Percentiles rank a stretch among this genome's conserved stretches.
phyloP scores from a whole-genome alignment of 768 basidiomycete genomes.

The Tricholoma furcatifolium region DNA sequence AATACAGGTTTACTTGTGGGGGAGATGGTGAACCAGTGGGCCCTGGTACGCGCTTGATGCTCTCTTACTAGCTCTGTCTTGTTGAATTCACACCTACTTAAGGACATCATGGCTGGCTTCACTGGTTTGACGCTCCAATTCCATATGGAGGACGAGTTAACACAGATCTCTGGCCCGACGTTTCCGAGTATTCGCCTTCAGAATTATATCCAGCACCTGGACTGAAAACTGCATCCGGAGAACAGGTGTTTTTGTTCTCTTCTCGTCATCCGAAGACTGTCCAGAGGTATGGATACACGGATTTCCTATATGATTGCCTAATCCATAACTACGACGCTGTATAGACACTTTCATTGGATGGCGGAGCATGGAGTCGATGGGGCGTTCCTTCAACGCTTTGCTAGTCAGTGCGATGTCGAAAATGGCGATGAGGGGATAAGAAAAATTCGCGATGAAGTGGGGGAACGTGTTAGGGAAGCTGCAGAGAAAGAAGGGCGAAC shows the following conservation, averaged over 20 bases:
- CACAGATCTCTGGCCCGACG: slow-evolving; percentile 79
- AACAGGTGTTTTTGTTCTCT: slow-evolving; percentile 72
- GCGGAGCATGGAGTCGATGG: slow-evolving; percentile 78
- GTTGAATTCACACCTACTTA: neutral
- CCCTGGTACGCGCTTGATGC: slow-evolving; percentile 41
- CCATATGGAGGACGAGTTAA: slow-evolving; percentile 69
- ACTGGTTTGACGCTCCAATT: slow-evolving; percentile 76
- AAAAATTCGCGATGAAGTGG: slow-evolving; percentile 67
- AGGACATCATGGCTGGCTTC: slow-evolving; percentile 85
- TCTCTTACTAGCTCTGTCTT: neutral
- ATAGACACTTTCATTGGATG: slow-evolving; percentile 82
- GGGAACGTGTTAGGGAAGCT: slow-evolving; percentile 68
- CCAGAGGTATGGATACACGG: slow-evolving; percentile 37
- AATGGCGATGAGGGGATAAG: slow-evolving; percentile 55
- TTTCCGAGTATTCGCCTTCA: slow-evolving; percentile 64
- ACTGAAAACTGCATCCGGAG: slow-evolving; percentile 51
- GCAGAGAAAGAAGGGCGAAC: slow-evolving; percentile 81
- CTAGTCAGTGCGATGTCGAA: slow-evolving; percentile 61
- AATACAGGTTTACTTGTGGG: slow-evolving; percentile 64
- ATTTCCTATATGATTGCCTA: slow-evolving; percentile 1
- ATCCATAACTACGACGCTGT: neutral
- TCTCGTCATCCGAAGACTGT: slow-evolving; percentile 77
- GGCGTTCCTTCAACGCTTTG: slow-evolving; percentile 79
- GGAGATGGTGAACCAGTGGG: slow-evolving; percentile 69
- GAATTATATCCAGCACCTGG: slow-evolving; percentile 74